Base-by-base conservation (phyloP, 495 filamentous ascomycete species). In the Penicillium roqueforti region DNA sequence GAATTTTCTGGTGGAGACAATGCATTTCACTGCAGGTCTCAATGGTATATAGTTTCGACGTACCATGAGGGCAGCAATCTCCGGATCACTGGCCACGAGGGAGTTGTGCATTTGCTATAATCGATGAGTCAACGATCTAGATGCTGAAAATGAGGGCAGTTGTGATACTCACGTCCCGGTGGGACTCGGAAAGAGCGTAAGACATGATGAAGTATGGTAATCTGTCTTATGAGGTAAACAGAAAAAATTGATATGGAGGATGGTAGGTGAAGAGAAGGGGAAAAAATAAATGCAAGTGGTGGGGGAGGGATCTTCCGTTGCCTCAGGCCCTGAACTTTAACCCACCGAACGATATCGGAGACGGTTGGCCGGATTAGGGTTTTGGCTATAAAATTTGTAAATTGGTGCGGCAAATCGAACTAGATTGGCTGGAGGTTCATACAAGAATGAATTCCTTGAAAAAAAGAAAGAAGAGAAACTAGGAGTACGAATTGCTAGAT, bases 1-100 rank as follows among this genome's bases (percentile, higher is more conserved):
- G 19, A 13, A 40, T 37, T 42, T 20, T 25, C n/a, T 13, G 25
- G 9, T 31, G 14, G 9, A 10, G 6, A 11, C n/a, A 23, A 36
- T 25, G 28, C 28, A 39, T 19, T 14, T 9, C 48, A 40, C 47
- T 49, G 23, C 4, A n/a, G 6, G 14, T 13, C 13, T 37, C 50
- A 52, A 38, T 47, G 23, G 18, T 50, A 29, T 44, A 25, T 63
- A 74, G 46, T 69, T 86, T 83, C 84, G 89, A 75, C 82, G 49
- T 79, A 93, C 89, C 92, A 98, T 97, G 68, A 97, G 93, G 68
- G 86, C 80, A 36, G 89, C 88, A 58, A 98, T 86, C 77, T 97
- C 92, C 19, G 91, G 87, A 74, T 98, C 92, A 40, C 81, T 82
- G 48, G 95, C 85, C 56, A 88, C 76, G 60, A 98, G 82, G 60